These are phyloP conservation scores for Solanum chiquidenum DNA, from an alignment of 257 asterid species.

Conservation along the genomic window DNA sequence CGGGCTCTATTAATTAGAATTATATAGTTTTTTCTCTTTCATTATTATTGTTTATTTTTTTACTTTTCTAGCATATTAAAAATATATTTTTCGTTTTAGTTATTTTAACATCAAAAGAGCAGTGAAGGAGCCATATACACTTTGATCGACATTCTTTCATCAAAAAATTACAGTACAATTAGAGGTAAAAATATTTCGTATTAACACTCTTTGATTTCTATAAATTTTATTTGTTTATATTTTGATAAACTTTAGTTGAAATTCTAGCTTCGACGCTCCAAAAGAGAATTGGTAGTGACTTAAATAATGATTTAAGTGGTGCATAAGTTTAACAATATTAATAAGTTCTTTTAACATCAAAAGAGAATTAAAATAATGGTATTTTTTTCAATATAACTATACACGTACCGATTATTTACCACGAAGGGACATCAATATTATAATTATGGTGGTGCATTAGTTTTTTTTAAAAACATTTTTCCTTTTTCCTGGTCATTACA, in stretches of 20 bases:
- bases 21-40: not conserved
- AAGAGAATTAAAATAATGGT: not conserved
- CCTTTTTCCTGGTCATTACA: not conserved
- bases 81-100: not conserved
- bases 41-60: not conserved
- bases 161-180: accelerated
- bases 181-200: too few relatives aligned
- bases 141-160: accelerated
- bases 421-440: not conserved
- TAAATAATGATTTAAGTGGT: not conserved
- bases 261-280: too few relatives aligned
- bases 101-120: not conserved
- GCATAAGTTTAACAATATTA: not conserved
- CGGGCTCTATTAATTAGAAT: not conserved
- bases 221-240: too few relatives aligned
- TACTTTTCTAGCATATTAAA: not conserved
- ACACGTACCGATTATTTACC: not conserved
- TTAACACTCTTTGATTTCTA: too few relatives aligned
- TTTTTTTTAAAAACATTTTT: not conserved
- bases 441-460: not conserved
- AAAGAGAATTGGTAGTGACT: too few relatives aligned
- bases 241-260: too few relatives aligned
- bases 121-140: too few relatives aligned
- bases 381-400: not conserved
- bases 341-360: not conserved